Conservation (phyloP, 192 early-diverging fungal genomes). For the Glomus cerebriforme region DNA sequence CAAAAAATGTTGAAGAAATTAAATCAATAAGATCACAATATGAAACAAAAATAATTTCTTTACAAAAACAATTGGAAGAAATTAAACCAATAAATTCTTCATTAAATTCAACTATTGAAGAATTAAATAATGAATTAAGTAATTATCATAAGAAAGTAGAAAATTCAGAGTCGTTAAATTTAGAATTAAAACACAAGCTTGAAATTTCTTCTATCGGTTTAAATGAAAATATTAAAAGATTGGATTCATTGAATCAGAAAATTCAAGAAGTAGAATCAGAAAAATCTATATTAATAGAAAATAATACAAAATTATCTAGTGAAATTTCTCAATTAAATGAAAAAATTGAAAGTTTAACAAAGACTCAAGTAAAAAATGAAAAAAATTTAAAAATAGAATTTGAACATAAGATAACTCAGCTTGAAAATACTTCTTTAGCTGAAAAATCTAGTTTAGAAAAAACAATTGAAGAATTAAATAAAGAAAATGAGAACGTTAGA, state of each 20-base stretch:
- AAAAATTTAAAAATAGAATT: not conserved
- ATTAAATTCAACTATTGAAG: not conserved
- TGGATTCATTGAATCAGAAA: not conserved
- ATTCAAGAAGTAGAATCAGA: not conserved
- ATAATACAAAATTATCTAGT: not conserved
- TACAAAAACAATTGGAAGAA: not conserved
- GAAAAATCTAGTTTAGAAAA: not conserved
- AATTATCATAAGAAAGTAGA: constrained; percentile 9
- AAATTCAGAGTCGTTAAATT: not conserved
- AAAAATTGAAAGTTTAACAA: not conserved
- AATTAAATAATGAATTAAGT: not conserved
- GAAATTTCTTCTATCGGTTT: not conserved
- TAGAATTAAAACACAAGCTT: not conserved
- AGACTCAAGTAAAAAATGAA: not conserved
- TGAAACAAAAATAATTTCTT: not conserved
- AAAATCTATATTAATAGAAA: not conserved
- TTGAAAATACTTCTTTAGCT: not conserved
- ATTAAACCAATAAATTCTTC: not conserved
- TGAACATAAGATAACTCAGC: not conserved
- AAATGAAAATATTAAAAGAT: not conserved
- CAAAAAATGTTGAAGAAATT: not conserved
- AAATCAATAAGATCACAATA: not conserved
- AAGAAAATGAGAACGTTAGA: not conserved
- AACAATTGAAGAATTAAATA: not conserved
- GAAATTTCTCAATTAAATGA: not conserved